Base-by-base conservation (phyloP, 2,329 filamentous ascomycete genomes). In the Diplodia intermedia region DNA sequence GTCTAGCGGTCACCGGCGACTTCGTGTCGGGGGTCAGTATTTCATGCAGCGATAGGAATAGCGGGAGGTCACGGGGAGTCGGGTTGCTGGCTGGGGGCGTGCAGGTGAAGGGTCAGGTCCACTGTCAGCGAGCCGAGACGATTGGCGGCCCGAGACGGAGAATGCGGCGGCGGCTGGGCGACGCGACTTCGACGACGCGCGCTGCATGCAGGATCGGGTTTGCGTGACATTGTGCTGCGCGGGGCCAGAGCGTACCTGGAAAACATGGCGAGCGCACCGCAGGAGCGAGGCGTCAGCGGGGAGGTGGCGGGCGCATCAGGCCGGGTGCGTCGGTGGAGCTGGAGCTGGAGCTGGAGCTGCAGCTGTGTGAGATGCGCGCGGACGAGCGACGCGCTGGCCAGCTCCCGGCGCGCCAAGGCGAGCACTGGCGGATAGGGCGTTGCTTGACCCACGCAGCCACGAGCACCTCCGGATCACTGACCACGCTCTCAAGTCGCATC, bases 21-120 rank as follows among this genome's bases (percentile, higher is more conserved):
- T 67, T 40, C 4, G 47, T 52, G 66, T 67, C 33, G 49, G 56
- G 40, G 9, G 29, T 67, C 43, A 67, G 66, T 50, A 67, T 62
- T 26, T 55, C 33, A 11, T 8, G 31, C 15, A 33, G 40, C 18
- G 18, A 40, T 50, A 66, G 26, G 65, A 29, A 60, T 50, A 60
- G 33, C 33, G 36, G 36, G 31, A 8, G 12, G n/a, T 33, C 23
- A 50, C 31, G 54, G n/a, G 54, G 43, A 47, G 43, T 47, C 40
- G 36, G 50, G 47, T 31, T 20, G 55, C 38, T 14, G 55, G 55
- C 43, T 43, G 4, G 38, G 49, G 31, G 18, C 8, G 50, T 29
- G 52, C 12, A 40, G 50, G 53, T 55, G 63, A 49, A 54, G n/a
- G 54, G 18, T 14, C 8, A 14, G 7, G 43, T n/a, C 43, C 62